These are phyloP conservation scores for Juglanconis oblonga DNA, from an alignment of 2,329 filamentous ascomycete genomes.

Conservation along the genomic window DNA sequence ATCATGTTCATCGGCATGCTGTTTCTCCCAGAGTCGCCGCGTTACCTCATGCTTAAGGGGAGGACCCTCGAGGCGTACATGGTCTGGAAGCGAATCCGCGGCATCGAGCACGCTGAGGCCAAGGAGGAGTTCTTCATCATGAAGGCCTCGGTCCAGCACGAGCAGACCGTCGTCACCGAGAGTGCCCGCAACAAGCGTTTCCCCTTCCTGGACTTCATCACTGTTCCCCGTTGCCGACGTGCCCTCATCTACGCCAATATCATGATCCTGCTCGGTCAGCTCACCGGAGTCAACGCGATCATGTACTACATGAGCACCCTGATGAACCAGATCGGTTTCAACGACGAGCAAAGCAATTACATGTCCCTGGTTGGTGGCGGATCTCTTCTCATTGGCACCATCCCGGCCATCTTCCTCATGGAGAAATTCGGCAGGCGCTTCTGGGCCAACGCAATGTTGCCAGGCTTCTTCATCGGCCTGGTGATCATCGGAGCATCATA, in stretches of 20 bases:
- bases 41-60: constrained; percentile 69
- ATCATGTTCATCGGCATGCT: constrained; percentile 63
- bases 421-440: constrained; percentile 70
- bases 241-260: constrained; percentile 66
- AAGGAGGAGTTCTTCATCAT: constrained; percentile 71
- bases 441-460: constrained; percentile 71
- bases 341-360: constrained; percentile 61
- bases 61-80: constrained; percentile 57
- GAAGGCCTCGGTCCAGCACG: constrained; percentile 58
- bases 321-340: constrained; percentile 67
- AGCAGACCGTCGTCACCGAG: constrained; percentile 51
- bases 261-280: constrained; percentile 68
- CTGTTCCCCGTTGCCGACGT: constrained; percentile 62
- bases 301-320: constrained; percentile 71
- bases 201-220: constrained; percentile 73
- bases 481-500: constrained; percentile 65
- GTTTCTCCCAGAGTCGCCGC: constrained; percentile 68
- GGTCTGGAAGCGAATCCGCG: constrained; percentile 72
- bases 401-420: constrained; percentile 69
- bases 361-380: constrained; percentile 74
- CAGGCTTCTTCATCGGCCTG: constrained; percentile 68
- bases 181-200: constrained; percentile 53
- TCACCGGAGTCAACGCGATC: constrained; percentile 68
- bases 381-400: constrained; percentile 63
- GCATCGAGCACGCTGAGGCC: constrained; percentile 52